phyloP scores from a whole-genome alignment of 371 early-diverging fungal species.

The Massospora cicadina region DNA sequence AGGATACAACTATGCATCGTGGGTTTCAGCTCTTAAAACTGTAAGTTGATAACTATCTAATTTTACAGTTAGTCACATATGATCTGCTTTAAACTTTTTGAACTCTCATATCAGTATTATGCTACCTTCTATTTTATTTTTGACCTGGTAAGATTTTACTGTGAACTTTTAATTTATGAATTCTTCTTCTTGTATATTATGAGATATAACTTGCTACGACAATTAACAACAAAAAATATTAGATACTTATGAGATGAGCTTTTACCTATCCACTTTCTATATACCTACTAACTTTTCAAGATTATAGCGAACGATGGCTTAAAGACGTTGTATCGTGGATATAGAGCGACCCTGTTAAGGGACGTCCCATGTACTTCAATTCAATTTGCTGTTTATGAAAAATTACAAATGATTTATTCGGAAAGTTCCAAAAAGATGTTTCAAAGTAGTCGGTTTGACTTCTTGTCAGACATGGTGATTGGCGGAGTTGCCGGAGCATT shows the following conservation, averaged over 20 bases:
- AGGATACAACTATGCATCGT: constrained; percentile 51
- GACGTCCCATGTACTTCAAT: constrained; percentile 55
- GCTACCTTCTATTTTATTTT: background rate
- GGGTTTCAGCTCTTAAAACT: constrained; percentile 47
- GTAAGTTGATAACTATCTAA: constrained; percentile 17
- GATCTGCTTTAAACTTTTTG: background rate
- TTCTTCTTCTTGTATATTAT: too few relatives aligned
- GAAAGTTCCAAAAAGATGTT: background rate
- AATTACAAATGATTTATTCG: constrained; percentile 1
- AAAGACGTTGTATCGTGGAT: constrained; percentile 43
- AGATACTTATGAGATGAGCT: too few relatives aligned
- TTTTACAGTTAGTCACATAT: constrained; percentile 8
- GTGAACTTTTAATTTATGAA: too few relatives aligned
- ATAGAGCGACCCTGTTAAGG: constrained; percentile 39
- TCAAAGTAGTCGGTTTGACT: background rate
- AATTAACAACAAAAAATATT: too few relatives aligned
- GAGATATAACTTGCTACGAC: too few relatives aligned
- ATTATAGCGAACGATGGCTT: constrained; percentile 42
- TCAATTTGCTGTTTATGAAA: constrained; percentile 55
- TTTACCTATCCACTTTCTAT: too few relatives aligned
- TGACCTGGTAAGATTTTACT: too few relatives aligned
- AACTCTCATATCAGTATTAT: background rate
- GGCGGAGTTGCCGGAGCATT: constrained; percentile 47
- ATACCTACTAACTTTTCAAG: constrained; percentile 14
- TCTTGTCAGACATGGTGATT: constrained; percentile 30